Evolutionary conservation across 139 green algal species (phyloP).

Genomic region (Dunaliella primolecta): DNA sequence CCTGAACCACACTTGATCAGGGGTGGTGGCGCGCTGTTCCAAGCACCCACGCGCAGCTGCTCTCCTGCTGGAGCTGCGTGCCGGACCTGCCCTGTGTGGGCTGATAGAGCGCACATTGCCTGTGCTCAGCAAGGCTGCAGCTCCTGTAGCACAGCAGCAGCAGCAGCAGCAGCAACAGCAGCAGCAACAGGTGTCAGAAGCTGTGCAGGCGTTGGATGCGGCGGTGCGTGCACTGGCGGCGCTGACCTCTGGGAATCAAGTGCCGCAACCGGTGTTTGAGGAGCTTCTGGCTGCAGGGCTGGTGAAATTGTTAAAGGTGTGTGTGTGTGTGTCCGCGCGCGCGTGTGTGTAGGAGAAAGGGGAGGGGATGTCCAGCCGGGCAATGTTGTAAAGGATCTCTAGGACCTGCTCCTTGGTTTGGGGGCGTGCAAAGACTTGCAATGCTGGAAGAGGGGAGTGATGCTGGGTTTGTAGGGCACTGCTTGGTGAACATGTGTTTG

Average conservation of each 20-base stretch:
- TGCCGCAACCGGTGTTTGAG: neutral
- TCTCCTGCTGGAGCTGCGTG: neutral
- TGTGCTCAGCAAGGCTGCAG: neutral
- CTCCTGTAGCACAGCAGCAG: neutral
- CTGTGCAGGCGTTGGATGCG: slow-evolving; percentile 24
- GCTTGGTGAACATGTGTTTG: too few relatives aligned
- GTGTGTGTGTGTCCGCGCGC: too few relatives aligned
- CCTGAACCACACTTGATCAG: too few relatives aligned
- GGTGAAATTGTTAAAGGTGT: neutral
- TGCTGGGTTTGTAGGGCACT: too few relatives aligned
- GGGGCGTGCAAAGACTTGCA: too few relatives aligned
- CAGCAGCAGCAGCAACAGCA: neutral
- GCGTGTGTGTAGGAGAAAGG: too few relatives aligned
- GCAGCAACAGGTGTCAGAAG: neutral
- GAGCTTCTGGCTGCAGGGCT: neutral
- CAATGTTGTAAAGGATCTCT: too few relatives aligned
- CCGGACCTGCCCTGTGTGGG: neutral
- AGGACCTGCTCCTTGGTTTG: too few relatives aligned
- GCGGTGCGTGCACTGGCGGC: slow-evolving; percentile 24
- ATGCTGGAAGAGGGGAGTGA: too few relatives aligned
- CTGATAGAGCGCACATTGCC: neutral
- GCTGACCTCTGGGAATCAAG: neutral
- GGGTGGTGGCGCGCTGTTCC: slow-evolving; percentile 7
- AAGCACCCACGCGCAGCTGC: slow-evolving; percentile 6
- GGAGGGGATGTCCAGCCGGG: too few relatives aligned